A percentile compares a stretch with the other conserved stretches of the same genome.
These are phyloP conservation scores for Diaporthe capsici DNA, from an alignment of 2,329 filamentous ascomycete genomes.

Conservation along the genomic window DNA sequence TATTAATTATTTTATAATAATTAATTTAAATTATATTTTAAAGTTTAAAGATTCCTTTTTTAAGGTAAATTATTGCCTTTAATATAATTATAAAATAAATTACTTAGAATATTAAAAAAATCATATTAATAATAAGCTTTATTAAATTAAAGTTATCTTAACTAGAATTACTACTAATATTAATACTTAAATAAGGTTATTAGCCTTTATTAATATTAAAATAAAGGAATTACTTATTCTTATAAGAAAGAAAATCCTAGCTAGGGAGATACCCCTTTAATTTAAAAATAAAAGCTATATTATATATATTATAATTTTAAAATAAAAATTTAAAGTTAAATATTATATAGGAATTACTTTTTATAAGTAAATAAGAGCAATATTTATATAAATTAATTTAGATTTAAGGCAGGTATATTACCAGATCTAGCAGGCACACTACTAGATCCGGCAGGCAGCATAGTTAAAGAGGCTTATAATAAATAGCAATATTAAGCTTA, in stretches of 20 bases:
- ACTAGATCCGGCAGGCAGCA: accelerated
- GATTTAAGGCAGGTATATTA: background rate
- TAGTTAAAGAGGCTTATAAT: too few species aligned
- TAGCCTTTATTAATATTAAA: background rate
- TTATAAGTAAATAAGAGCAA: background rate
- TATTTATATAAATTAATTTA: background rate
- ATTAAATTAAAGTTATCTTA: background rate
- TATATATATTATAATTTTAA: background rate
- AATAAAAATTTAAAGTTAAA: background rate
- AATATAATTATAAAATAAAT: background rate
- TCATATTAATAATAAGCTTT: background rate
- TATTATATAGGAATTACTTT: background rate
- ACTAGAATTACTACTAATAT: background rate
- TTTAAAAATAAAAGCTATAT: background rate
- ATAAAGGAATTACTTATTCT: background rate
- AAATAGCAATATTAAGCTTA: too few species aligned
- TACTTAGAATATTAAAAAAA: background rate
- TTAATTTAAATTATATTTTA: background rate
- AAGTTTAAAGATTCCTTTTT: background rate
- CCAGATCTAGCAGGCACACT: too few species aligned
- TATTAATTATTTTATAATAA: background rate
- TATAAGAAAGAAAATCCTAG: background rate
- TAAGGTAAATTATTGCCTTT: background rate
- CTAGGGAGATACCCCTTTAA: background rate
- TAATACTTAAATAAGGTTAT: background rate